Evolutionary conservation across 2,329 filamentous ascomycete species (phyloP).

Genomic region (Neofusicoccum kwambonambiense): DNA sequence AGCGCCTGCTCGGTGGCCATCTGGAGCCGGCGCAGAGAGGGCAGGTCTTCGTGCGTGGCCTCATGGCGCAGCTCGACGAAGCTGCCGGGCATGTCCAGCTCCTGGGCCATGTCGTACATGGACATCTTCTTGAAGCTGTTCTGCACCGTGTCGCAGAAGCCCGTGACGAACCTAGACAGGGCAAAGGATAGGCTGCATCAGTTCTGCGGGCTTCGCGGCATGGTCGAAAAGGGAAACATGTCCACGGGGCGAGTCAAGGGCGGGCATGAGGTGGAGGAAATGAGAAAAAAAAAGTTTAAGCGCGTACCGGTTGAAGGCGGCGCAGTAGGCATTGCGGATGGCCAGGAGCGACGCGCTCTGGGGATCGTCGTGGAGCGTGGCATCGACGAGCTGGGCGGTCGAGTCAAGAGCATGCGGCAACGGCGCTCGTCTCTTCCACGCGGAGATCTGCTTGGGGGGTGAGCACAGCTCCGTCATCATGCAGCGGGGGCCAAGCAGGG

Average conservation of each 20-base stretch:
- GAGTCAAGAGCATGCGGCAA: slow-evolving; percentile 79
- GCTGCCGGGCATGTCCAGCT: slow-evolving; percentile 67
- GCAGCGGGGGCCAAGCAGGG: slow-evolving; percentile 17
- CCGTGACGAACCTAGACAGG: slow-evolving; percentile 69
- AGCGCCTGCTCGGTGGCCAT: slow-evolving; percentile 68
- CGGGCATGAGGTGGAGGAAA: not conserved
- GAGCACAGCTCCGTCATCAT: slow-evolving; percentile 11
- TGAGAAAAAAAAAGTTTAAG: slow-evolving; percentile 4
- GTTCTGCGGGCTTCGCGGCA: not conserved
- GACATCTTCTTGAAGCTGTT: slow-evolving; percentile 62
- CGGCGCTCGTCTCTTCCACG: slow-evolving; percentile 17
- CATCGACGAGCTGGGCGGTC: slow-evolving; percentile 70
- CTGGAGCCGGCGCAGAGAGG: slow-evolving; percentile 70
- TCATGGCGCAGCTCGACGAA: slow-evolving; percentile 90
- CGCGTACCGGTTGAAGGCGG: slow-evolving; percentile 70
- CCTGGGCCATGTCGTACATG: slow-evolving; percentile 71
- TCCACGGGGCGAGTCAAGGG: not conserved
- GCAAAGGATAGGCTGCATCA: not conserved
- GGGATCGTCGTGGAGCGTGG: slow-evolving; percentile 62
- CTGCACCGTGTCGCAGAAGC: slow-evolving; percentile 72
- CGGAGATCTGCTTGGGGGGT: slow-evolving; percentile 13
- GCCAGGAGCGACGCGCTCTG: slow-evolving; percentile 54
- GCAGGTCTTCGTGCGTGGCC: slow-evolving; percentile 84
- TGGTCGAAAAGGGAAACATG: not conserved
- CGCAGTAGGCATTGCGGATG: slow-evolving; percentile 67